These are phyloP conservation scores for Schizosaccharomyces pombe DNA, from an alignment of 805 yeast genomes.

Conservation along the genomic window ASM294v3 CU329670.1:387001-387500, in stretches of 20 bases:
- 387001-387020: neutral
- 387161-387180: neutral
- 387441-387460: slow-evolving; percentile 9
- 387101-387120: neutral
- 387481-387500: slow-evolving; percentile 16
- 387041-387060: neutral
- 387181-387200: neutral
- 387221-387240: neutral
- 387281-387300: neutral
- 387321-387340: neutral
- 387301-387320: neutral
- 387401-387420: slow-evolving; percentile 8
- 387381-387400: slow-evolving; percentile 3
- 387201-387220: slow-evolving; percentile 4
- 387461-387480: slow-evolving; percentile 9
- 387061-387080: slow-evolving; percentile 4
- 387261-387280: slow-evolving; percentile 1
- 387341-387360: neutral
- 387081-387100: neutral
- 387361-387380: neutral
- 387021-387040: neutral
- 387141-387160: slow-evolving; percentile 2
- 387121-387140: neutral
- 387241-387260: neutral
- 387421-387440: slow-evolving; percentile 11